Conservation (phyloP, 371 early-diverging fungal genomes). For the Mortierella sp. region DNA sequence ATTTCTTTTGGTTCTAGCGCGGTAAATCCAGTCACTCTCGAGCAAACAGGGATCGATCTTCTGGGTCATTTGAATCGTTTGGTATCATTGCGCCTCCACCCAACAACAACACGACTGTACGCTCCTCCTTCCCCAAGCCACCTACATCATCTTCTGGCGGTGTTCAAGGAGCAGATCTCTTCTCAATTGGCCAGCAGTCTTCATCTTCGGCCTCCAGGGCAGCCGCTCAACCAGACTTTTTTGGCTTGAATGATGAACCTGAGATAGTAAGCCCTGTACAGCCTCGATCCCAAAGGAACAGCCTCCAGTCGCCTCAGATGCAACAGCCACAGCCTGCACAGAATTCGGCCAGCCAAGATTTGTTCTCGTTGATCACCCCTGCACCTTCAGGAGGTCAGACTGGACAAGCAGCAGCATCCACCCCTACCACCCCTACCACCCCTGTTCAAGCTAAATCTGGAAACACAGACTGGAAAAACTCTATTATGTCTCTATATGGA, state of each 20-base stretch:
- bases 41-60: conserved; percentile 1
- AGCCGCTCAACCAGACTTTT: conserved; percentile 27
- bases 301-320: conserved; percentile 15
- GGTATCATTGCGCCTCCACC: conserved; percentile 45
- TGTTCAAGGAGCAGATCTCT: conserved; percentile 55
- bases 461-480: conserved; percentile 66
- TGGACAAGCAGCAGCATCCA: conserved; percentile 6
- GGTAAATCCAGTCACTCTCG: conserved; percentile 14
- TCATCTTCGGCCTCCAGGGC: conserved; percentile 5
- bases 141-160: conserved; percentile 17
- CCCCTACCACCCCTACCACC: neutral
- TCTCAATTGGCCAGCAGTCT: conserved; percentile 32
- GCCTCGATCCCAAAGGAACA: conserved; percentile 11
- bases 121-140: conserved; percentile 22
- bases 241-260: conserved; percentile 34
- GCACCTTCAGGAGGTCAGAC: conserved; percentile 13
- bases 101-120: conserved; percentile 17
- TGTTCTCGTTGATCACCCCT: conserved; percentile 47
- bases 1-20: neutral
- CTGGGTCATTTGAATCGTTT: conserved; percentile 30
- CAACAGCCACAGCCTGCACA: conserved; percentile 29
- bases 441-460: conserved; percentile 31
- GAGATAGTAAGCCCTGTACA: conserved; percentile 11
- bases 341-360: conserved; percentile 27
- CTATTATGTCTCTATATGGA: conserved; percentile 69